Evolutionary conservation across 2,329 filamentous ascomycete species (phyloP), one percentile per base, ranked within the genome.

Genomic region (Aspergillus quadricinctus): DNA sequence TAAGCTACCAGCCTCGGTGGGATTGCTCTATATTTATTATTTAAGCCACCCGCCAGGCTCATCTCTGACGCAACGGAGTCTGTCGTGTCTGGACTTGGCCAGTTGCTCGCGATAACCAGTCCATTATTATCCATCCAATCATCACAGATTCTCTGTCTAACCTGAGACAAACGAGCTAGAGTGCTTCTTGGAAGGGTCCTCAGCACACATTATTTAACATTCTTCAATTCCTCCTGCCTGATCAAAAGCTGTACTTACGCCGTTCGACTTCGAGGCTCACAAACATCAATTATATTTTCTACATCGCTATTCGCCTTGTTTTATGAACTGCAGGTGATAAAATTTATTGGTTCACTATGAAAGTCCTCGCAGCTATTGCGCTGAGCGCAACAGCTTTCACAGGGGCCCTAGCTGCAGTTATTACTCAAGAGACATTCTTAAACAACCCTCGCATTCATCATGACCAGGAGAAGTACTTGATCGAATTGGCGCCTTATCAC

Each of bases 401-500:
- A 3, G 62, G 62, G 27, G 72, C 65, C 41, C 59, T 74, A 54
- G 72, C 69, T 19, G 65, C 67, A 31, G 62, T 71, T 17, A 61
- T 69, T 23, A 68, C 69, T 48, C 66, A 73, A 52, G 68, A 74
- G 55, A 60, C 67, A 49, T 64, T 63, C 28, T 57, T 74, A 56
- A 59, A 43, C 50, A 50, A 57, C 55, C 66, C 54, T 55, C 63
- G 55, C 55, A 53, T 64, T 14, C 64, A 69, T 43, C 65, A 68
- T 57, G 56, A 67, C 10, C 61, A 67, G n/a, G 83, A 88, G 66
- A 80, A 80, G 64, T 94, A 83, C 72, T 81, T 96, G 49, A 86
- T 99, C 61, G 92, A 97, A 78, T 81, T 94, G 27, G 83, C 84
- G n/a, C 91, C 91, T 3, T 91, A 89, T 55, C 82, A 93, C 71